Evolutionary conservation across 1,284 basidiomycete species (phyloP), one percentile per base, ranked within the genome.

Genomic region (Leccinum subfulvum): DNA sequence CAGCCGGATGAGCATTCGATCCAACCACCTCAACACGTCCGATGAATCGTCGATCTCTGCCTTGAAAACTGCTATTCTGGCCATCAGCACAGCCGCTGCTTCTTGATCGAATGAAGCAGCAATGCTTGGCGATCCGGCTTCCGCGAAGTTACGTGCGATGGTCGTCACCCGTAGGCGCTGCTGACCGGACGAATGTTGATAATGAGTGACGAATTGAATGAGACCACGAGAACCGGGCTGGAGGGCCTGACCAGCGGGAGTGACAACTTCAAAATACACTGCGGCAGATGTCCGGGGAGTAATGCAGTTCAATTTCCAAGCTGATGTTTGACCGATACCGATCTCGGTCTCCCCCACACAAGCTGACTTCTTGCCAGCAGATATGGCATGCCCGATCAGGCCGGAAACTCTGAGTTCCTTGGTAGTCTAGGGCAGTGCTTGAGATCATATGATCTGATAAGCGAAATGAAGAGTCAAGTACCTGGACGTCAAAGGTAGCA

Each of bases 301-400:
- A 67, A 99, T 84, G 60, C 89, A 86, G 80, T 97, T 98, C 68
- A 99, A 85, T 80, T 95, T 98, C 97, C 97, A 99, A 1, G 96
- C 97, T n/a, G 95, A 98, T 1, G 97, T 99, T 74, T 97, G 94
- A 28, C 96, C 97, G 66, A 99, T 97, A 75, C 97, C 97, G 66
- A 99, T 99, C 78, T 99, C 97, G 2, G 97, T 99, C 81, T 99
- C 97, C 66, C 97, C 97, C 33, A 99, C 97, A 70, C 94, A 98
- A 0, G 88, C 88, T 0, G 95, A 95, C 78, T 99, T 99, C 79
- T 98, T 98, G 71, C 92, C 95, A 52, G 94, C 94, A 53, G 95
- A 98, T 77, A 98, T 96, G 56, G 94, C 95, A 72, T 99, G 97
- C 1, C 97, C 96, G 67, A 99, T 99, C 60, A 99, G 85, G 57